A percentile compares a stretch with the other conserved stretches of the same genome.
These are phyloP conservation scores for Nitzschia palea DNA, from an alignment of 108 stramenopile genomes.

Conservation along the genomic window DNA sequence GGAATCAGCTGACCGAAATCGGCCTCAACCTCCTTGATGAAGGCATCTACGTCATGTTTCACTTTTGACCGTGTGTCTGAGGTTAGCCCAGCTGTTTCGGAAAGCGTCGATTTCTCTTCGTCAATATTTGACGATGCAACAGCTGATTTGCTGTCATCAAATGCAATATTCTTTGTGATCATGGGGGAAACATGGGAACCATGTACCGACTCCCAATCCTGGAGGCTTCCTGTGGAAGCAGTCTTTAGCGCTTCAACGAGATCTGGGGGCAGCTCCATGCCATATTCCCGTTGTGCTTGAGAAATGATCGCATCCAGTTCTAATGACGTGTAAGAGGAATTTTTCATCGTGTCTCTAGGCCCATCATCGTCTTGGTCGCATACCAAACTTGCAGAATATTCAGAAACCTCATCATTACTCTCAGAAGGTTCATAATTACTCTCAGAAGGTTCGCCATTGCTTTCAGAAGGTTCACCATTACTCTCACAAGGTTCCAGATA, in stretches of 20 bases:
- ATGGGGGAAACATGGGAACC: constrained; percentile 11
- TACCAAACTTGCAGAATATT: not conserved
- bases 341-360: not conserved
- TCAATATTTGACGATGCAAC: not conserved
- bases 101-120: not conserved
- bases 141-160: not conserved
- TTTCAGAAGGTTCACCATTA: not conserved
- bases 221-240: constrained; percentile 2
- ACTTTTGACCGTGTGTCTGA: not conserved
- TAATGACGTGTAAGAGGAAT: constrained; percentile 3
- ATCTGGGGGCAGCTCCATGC: constrained; percentile 16
- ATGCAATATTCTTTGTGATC: not conserved
- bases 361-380: not conserved
- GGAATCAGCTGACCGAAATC: constrained; percentile 1
- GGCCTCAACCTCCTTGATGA: constrained; percentile 15
- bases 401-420: not conserved
- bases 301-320: constrained; percentile 23
- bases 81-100: not conserved
- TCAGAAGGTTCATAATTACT: not conserved
- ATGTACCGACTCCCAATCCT: constrained; percentile 2
- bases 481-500: not conserved
- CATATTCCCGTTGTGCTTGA: constrained; percentile 15
- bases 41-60: constrained; percentile 9
- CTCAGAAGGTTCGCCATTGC: not conserved
- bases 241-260: constrained; percentile 14